phyloP scores from a whole-genome alignment of 306 rosid species.

The Psophocarpus tetragonolobus region DNA sequence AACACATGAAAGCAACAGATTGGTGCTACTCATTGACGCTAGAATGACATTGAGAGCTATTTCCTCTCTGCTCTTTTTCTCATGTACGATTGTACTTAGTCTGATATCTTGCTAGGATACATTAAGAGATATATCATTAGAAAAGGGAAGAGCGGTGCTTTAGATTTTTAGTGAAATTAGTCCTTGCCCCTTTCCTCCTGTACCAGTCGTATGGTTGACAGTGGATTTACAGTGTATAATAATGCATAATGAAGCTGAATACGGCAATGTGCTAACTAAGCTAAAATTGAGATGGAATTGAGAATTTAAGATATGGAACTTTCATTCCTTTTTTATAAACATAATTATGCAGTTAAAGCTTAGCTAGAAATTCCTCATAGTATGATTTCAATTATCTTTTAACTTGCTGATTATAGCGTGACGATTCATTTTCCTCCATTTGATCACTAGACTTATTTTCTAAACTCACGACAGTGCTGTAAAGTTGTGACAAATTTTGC shows the following conservation, averaged over 20 bases:
- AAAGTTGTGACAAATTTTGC: background rate
- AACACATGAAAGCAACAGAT: background rate
- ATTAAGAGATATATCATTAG: background rate
- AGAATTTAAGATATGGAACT: background rate
- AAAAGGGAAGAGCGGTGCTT: background rate
- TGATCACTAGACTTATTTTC: background rate
- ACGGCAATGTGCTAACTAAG: background rate
- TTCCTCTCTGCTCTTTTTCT: background rate
- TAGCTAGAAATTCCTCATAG: background rate
- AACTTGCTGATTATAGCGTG: background rate
- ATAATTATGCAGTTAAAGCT: background rate
- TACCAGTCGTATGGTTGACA: background rate
- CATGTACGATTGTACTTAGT: background rate
- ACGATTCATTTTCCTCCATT: background rate
- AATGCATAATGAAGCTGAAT: background rate
- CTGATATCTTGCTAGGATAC: constrained; percentile 5
- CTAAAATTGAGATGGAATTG: background rate
- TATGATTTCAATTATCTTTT: background rate
- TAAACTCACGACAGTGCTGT: background rate
- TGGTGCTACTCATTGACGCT: constrained; percentile 3
- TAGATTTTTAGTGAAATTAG: background rate
- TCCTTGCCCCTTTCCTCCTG: background rate
- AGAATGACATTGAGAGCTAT: background rate
- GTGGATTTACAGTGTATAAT: background rate
- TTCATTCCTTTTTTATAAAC: background rate